phyloP scores from a whole-genome alignment of 768 basidiomycete species.

The Ramaria rubella region DNA sequence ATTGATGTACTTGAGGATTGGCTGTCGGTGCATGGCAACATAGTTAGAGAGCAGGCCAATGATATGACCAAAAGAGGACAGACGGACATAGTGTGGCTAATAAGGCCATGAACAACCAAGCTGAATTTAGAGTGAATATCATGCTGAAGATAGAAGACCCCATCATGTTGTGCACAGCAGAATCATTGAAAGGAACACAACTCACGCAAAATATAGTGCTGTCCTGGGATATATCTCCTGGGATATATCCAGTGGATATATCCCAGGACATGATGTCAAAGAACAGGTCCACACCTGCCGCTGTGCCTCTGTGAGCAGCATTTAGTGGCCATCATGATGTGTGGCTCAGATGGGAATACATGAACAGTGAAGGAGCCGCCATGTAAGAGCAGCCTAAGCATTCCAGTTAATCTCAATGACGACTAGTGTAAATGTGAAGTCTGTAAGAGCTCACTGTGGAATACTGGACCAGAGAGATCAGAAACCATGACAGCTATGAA shows the following conservation, averaged over 20 bases:
- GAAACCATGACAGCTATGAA: background rate
- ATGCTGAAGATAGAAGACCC: no score
- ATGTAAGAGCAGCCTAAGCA: background rate
- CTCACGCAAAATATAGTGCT: constrained; percentile 6
- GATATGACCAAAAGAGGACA: no score
- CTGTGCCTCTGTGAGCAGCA: background rate
- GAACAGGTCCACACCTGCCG: background rate
- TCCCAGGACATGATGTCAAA: background rate
- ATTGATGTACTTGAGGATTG: background rate
- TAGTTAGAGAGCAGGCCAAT: no score
- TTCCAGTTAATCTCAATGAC: no score
- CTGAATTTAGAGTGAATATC: background rate
- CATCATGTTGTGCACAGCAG: no score
- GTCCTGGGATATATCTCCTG: background rate
- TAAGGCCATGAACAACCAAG: constrained; percentile 5
- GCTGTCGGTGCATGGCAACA: no score
- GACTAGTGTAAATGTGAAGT: background rate
- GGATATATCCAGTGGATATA: no score
- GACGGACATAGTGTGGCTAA: constrained; percentile 1
- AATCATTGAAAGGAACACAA: background rate
- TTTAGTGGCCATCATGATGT: background rate
- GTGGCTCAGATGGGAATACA: background rate
- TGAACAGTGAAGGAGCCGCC: no score
- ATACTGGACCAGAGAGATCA: background rate
- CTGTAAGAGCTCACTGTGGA: background rate